phyloP scores from a whole-genome alignment of 1,284 basidiomycete genomes.

The Pulveroboletus sp. region DNA sequence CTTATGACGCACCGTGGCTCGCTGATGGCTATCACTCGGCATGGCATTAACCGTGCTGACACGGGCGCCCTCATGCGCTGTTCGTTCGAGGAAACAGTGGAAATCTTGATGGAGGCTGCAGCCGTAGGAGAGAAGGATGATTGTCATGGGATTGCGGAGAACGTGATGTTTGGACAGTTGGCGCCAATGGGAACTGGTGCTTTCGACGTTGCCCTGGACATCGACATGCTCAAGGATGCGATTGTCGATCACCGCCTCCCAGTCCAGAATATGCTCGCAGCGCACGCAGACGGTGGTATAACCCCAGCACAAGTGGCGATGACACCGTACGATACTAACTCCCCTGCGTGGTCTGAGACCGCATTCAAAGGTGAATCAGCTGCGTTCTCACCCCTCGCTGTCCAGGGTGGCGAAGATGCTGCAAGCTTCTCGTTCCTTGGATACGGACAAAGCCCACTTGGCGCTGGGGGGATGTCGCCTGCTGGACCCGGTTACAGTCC shows the following conservation, averaged over 20 bases:
- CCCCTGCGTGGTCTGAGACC: slow-evolving; percentile 74
- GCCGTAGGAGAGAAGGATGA: slow-evolving; percentile 98
- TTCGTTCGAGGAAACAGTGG: slow-evolving; percentile 99
- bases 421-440: slow-evolving; percentile 69
- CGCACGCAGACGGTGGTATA: slow-evolving; percentile 82
- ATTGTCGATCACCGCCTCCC: slow-evolving; percentile 96
- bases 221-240: slow-evolving; percentile 98
- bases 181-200: slow-evolving; percentile 96
- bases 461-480: slow-evolving; percentile 78
- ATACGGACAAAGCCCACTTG: slow-evolving; percentile 81
- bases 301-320: slow-evolving; percentile 88
- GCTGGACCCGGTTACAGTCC: slow-evolving; percentile 77
- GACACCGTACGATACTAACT: slow-evolving; percentile 93
- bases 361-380: slow-evolving; percentile 81
- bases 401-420: slow-evolving; percentile 81
- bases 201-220: slow-evolving; percentile 94
- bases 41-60: slow-evolving; percentile 98
- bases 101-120: slow-evolving; percentile 98
- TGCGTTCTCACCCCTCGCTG: slow-evolving; percentile 92
- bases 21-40: slow-evolving; percentile 98
- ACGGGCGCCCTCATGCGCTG: slow-evolving; percentile 97
- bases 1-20: slow-evolving; percentile 96
- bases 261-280: slow-evolving; percentile 79
- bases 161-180: slow-evolving; percentile 98
- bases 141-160: slow-evolving; percentile 97